These are phyloP conservation scores for Astragalus membranaceus DNA, from an alignment of 306 rosid genomes.

Conservation along the genomic window DNA sequence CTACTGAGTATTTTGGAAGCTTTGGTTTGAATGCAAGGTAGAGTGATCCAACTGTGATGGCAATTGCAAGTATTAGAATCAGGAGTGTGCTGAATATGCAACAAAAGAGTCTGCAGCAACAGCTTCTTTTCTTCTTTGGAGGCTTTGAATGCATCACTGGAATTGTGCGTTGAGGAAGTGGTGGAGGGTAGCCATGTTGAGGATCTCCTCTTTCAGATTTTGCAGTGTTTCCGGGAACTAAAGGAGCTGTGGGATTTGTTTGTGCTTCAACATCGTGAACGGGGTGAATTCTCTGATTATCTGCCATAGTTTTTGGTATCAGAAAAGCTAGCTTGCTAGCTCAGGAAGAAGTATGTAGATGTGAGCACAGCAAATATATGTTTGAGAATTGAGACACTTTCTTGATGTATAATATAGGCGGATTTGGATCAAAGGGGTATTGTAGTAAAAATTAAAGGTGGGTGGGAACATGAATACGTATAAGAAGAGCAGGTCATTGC, in stretches of 20 bases:
- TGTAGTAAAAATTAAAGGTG: background rate
- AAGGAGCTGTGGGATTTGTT: slow-evolving; percentile 43
- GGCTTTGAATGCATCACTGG: slow-evolving; percentile 49
- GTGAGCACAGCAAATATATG: background rate
- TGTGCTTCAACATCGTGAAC: slow-evolving; percentile 56
- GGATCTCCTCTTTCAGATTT: slow-evolving; percentile 45
- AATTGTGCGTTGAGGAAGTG: slow-evolving; percentile 29
- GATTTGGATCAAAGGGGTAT: background rate
- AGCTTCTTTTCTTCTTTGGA: slow-evolving; percentile 68
- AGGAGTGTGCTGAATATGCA: slow-evolving; percentile 37
- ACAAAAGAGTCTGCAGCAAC: slow-evolving; percentile 56
- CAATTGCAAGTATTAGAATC: slow-evolving; percentile 39
- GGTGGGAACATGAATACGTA: slow-evolving; percentile 13
- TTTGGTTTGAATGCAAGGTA: slow-evolving; percentile 79
- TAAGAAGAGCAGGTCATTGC: slow-evolving; percentile 10
- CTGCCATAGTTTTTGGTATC: slow-evolving; percentile 16
- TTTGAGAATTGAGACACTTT: background rate
- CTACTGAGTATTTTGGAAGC: slow-evolving; percentile 64
- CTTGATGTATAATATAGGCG: background rate
- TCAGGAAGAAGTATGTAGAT: background rate
- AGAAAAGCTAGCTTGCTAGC: background rate
- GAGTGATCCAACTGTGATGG: slow-evolving; percentile 41
- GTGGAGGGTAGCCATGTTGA: background rate
- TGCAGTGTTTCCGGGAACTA: slow-evolving; percentile 30
- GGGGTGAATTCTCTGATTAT: slow-evolving; percentile 53